Base-by-base conservation (phyloP, 2,329 filamentous ascomycete genomes). In the Fusarium sulawesiense region DNA sequence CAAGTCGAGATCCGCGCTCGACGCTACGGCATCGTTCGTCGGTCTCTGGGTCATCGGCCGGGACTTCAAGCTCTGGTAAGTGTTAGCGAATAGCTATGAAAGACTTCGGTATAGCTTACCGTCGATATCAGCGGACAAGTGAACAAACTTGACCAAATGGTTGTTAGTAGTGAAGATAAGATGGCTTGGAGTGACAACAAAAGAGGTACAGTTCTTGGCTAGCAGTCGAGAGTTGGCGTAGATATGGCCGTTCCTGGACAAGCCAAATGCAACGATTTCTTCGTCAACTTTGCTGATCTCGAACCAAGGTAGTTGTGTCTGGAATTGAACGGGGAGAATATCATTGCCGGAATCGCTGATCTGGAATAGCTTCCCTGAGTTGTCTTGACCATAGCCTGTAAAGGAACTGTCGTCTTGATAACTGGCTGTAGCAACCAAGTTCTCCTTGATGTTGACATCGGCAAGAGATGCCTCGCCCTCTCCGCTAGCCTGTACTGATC, bases 21-120 rank as follows among this genome's bases (percentile, higher is more conserved):
- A 99, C 92, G 73, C 89, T 97, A 71, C 96, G 88, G 78, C 95
- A 98, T 76, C 96, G 86, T 79, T 99, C 96, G 73, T 98, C 96
- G 30, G 87, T 91, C 78, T 98, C 94, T 0, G 94, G 94, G 47
- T 97, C 93, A 78, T 99, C 95, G 13, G 85, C 86, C 1, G 96
- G 94, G 1, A 97, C 86, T 71, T 96, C 90, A 62, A 98, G 88
- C 29, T 91, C 93, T 94, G 54, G 60, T 18, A 44, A 14, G n/a
- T 32, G 67, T 80, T 47, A 78, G 77, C 56, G 14, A 21, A 12
- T 46, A 20, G 5, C 14, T 16, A 6, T 10, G 6, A 21, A 25
- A 41, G 14, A 10, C 6, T 32, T 20, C 10, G 10, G 2, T 12
- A 13, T 10, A 6, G 74, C 82, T 69, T 84, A 93, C 92, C 88